Evolutionary conservation across 768 basidiomycete species (phyloP).

Genomic region (Baorangia bicolor): DNA sequence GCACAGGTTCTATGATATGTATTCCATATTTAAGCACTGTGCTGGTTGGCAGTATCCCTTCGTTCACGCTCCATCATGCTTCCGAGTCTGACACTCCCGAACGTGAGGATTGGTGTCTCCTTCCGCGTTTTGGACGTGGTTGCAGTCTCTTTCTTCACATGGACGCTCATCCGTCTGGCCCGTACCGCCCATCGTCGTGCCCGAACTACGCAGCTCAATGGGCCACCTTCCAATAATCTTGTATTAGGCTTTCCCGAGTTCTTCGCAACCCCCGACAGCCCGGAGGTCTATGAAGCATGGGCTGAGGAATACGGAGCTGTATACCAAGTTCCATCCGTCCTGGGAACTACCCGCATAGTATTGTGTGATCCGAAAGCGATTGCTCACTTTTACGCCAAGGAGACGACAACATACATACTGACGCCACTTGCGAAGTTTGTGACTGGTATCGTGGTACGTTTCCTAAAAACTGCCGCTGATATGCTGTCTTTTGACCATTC

Average conservation of each 20-base stretch:
- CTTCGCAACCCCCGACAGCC: slow-evolving; percentile 31
- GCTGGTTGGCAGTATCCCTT: no score
- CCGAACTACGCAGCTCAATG: slow-evolving; percentile 38
- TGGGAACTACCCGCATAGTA: slow-evolving; percentile 39
- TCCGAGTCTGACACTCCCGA: not conserved
- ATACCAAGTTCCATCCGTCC: slow-evolving; percentile 39
- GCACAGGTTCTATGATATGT: not conserved
- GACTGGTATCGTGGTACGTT: slow-evolving; percentile 34
- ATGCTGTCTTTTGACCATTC: not conserved
- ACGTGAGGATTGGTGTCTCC: not conserved
- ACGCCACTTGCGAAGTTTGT: slow-evolving; percentile 22
- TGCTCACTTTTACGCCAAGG: slow-evolving; percentile 50
- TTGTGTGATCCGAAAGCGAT: slow-evolving; percentile 50
- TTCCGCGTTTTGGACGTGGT: slow-evolving; percentile 7
- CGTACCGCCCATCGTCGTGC: slow-evolving; percentile 7
- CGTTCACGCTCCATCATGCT: not conserved
- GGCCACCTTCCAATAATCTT: slow-evolving; percentile 42
- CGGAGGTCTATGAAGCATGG: slow-evolving; percentile 47
- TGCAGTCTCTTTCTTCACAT: slow-evolving; percentile 15
- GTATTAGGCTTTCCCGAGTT: slow-evolving; percentile 40
- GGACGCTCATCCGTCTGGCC: slow-evolving; percentile 14
- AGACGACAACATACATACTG: slow-evolving; percentile 40
- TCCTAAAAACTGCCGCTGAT: not conserved
- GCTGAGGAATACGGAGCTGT: slow-evolving; percentile 45
- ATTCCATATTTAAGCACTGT: not conserved